Percentiles rank a stretch among this genome's conserved stretches.
Conservation (phyloP, 2,329 filamentous ascomycete species). For the Talaromyces sp. region DNA sequence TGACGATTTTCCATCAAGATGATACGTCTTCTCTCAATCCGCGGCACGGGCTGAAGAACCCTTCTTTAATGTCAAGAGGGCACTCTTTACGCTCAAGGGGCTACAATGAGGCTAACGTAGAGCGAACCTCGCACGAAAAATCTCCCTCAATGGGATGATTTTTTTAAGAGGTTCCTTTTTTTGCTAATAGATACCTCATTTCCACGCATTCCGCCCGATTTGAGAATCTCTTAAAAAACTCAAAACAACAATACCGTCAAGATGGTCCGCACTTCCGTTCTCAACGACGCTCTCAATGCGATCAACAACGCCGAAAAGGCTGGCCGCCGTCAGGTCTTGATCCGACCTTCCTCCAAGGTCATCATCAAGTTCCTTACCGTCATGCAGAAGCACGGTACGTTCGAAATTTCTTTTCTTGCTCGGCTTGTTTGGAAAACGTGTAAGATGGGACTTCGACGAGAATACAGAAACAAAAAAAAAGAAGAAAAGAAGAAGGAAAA, state of each 20-base stretch:
- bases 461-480: background rate
- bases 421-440: slow-evolving; percentile 5
- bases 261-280: slow-evolving; percentile 98
- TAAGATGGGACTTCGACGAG: background rate
- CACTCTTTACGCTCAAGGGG: slow-evolving; percentile 63
- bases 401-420: slow-evolving; percentile 1
- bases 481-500: slow-evolving; percentile 13
- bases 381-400: slow-evolving; percentile 99
- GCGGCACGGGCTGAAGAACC: slow-evolving; percentile 64
- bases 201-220: slow-evolving; percentile 37
- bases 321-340: slow-evolving; percentile 98
- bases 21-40: slow-evolving; percentile 38
- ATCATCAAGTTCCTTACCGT: slow-evolving; percentile 98
- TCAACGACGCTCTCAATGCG: slow-evolving; percentile 97
- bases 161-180: slow-evolving; percentile 28
- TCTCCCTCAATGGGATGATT: background rate
- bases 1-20: slow-evolving; percentile 18
- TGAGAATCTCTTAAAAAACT: slow-evolving; percentile 42
- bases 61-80: slow-evolving; percentile 48
- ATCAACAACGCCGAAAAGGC: slow-evolving; percentile 99
- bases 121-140: background rate
- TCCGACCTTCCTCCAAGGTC: slow-evolving; percentile 98
- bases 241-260: slow-evolving; percentile 56
- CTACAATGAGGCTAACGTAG: slow-evolving; percentile 53
- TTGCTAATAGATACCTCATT: slow-evolving; percentile 54